Conservation (phyloP, 352 stramenopile genomes). For the Phytophthora ohioensis region DNA sequence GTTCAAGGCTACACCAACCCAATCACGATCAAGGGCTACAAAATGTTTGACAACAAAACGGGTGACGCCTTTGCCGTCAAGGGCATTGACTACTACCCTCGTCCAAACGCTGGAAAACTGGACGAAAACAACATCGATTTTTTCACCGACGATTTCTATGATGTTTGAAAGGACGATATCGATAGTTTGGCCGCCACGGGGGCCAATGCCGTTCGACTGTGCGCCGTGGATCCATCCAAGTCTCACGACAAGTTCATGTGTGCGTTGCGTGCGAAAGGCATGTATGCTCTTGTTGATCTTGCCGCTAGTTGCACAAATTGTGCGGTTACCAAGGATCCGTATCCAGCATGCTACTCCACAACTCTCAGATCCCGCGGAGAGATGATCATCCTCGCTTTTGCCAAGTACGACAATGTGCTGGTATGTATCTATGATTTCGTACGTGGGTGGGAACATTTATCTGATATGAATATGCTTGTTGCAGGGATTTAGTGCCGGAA, state of each 20-base stretch:
- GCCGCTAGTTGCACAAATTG: slow-evolving; percentile 63
- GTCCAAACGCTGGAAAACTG: slow-evolving; percentile 74
- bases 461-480: not conserved
- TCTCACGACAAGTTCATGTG: slow-evolving; percentile 92
- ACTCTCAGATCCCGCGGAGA: slow-evolving; percentile 78
- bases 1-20: slow-evolving; percentile 43
- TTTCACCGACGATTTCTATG: slow-evolving; percentile 78
- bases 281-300: slow-evolving; percentile 82
- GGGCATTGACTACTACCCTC: slow-evolving; percentile 90
- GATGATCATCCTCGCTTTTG: slow-evolving; percentile 82
- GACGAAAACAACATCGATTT: slow-evolving; percentile 85
- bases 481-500: slow-evolving; percentile 73
- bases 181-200: slow-evolving; percentile 62
- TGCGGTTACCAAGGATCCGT: slow-evolving; percentile 57
- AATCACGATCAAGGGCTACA: slow-evolving; percentile 67
- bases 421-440: not conserved
- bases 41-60: slow-evolving; percentile 81
- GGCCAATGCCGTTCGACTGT: slow-evolving; percentile 84
- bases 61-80: slow-evolving; percentile 69
- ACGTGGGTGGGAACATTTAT: no score
- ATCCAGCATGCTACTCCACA: slow-evolving; percentile 67
- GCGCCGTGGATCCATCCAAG: slow-evolving; percentile 84
- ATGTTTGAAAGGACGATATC: slow-evolving; percentile 79
- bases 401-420: slow-evolving; percentile 88
- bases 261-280: slow-evolving; percentile 69